These are phyloP conservation scores for Pichia occidentalis DNA, from an alignment of 805 yeast species.

Conservation along the genomic window DNA sequence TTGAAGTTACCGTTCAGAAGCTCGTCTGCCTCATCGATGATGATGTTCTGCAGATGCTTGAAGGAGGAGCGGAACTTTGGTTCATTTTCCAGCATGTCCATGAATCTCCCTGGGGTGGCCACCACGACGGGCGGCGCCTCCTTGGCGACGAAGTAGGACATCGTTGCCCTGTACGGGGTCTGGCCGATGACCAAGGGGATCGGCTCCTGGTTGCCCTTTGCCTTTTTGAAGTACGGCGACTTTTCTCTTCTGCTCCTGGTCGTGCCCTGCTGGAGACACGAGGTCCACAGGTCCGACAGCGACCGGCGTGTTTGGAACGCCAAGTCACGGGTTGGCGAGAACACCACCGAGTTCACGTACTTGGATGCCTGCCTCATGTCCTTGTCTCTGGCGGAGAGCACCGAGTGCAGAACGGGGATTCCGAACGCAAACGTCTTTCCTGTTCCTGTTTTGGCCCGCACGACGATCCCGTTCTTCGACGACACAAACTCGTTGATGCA, in stretches of 20 bases:
- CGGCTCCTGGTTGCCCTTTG: conserved; percentile 4
- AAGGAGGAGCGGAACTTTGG: conserved; percentile 41
- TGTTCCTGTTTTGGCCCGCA: conserved; percentile 91
- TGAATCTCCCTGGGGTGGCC: conserved; percentile 85
- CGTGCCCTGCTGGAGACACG: conserved; percentile 10
- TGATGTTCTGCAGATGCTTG: conserved; percentile 50
- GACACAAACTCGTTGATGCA: conserved; percentile 51
- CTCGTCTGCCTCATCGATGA: conserved; percentile 90
- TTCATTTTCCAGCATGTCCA: conserved; percentile 49
- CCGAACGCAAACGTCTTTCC: conserved; percentile 91
- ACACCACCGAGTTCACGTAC: conserved; percentile 54
- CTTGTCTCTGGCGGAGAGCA: conserved; percentile 24
- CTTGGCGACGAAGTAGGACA: conserved; percentile 13
- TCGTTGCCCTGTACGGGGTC: conserved; percentile 14
- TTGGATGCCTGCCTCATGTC: conserved; percentile 20
- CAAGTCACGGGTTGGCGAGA: conserved; percentile 88
- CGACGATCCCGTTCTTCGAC: conserved; percentile 60
- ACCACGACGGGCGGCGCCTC: conserved; percentile 58
- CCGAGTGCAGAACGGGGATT: conserved; percentile 65
- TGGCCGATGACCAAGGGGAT: conserved; percentile 46
- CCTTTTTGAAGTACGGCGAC: neutral
- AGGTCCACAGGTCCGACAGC: conserved; percentile 37
- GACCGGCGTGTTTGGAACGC: conserved; percentile 77
- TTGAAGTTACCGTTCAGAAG: conserved; percentile 76
- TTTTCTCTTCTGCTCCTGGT: conserved; percentile 16